phyloP scores from a whole-genome alignment of 2,329 filamentous ascomycete species.

The Aspergillus costaricaensis region DNA sequence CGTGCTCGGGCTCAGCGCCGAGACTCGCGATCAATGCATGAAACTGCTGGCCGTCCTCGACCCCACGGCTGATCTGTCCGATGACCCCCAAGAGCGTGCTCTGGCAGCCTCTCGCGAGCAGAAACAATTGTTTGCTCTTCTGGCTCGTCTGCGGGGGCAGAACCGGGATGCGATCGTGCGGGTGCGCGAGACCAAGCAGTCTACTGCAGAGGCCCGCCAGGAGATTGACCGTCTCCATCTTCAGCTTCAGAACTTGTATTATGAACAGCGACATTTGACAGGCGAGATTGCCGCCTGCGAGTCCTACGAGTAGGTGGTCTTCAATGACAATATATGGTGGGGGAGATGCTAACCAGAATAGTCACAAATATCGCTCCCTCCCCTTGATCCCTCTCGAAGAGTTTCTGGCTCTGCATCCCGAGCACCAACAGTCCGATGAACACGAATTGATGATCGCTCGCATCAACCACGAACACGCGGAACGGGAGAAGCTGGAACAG shows the following conservation, averaged over 20 bases:
- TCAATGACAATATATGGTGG: background rate
- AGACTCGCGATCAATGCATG: conserved; percentile 72
- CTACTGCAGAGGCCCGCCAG: conserved; percentile 82
- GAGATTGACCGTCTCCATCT: conserved; percentile 91
- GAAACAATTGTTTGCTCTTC: conserved; percentile 75
- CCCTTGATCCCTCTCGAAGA: conserved; percentile 82
- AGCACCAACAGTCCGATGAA: conserved; percentile 71
- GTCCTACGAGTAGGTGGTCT: conserved; percentile 74
- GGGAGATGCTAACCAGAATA: conserved; percentile 14
- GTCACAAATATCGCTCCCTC: conserved; percentile 80
- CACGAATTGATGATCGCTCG: conserved; percentile 84
- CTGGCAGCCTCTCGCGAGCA: conserved; percentile 71
- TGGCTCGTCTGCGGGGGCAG: conserved; percentile 77
- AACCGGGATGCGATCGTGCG: conserved; percentile 80
- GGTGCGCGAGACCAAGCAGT: conserved; percentile 80
- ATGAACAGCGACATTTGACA: conserved; percentile 87
- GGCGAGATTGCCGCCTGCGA: conserved; percentile 91
- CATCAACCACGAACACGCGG: conserved; percentile 85
- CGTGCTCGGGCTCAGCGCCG: conserved; percentile 71
- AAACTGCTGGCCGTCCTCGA: conserved; percentile 59
- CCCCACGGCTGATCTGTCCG: conserved; percentile 45
- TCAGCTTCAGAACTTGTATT: conserved; percentile 92
- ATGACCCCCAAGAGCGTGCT: conserved; percentile 52
- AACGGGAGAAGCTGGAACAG: conserved; percentile 82
- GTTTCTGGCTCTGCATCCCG: conserved; percentile 74